phyloP scores from a whole-genome alignment of 768 basidiomycete genomes.

The Rhizopogon roseolus region DNA sequence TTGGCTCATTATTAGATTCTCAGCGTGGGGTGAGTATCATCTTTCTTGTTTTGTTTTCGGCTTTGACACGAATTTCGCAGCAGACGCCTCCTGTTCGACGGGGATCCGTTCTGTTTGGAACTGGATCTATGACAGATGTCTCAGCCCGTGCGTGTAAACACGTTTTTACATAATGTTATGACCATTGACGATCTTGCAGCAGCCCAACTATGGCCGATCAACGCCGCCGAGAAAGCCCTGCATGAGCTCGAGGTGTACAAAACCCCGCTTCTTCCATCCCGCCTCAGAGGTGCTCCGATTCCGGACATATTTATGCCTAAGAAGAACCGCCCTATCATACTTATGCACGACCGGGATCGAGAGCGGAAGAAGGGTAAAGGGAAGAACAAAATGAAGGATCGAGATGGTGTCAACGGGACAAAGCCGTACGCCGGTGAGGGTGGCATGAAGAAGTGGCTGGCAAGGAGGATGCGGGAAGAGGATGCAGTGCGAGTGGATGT shows the following conservation, averaged over 20 bases:
- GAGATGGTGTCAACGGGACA: conserved; percentile 41
- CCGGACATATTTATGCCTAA: conserved; percentile 64
- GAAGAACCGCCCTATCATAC: conserved; percentile 34
- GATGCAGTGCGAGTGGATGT: conserved; percentile 31
- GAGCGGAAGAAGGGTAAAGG: conserved; percentile 36
- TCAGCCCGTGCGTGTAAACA: conserved; percentile 25
- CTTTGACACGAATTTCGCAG: conserved; percentile 3
- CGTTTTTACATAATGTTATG: conserved; percentile 3
- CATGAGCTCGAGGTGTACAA: conserved; percentile 75
- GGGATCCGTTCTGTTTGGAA: conserved; percentile 46
- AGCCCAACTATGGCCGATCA: conserved; percentile 30
- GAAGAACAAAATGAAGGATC: conserved; percentile 30
- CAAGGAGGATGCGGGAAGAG: conserved; percentile 54
- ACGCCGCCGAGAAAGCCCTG: conserved; percentile 60
- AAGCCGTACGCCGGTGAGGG: conserved; percentile 80
- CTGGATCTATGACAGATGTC: conserved; percentile 29
- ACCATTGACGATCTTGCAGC: conserved; percentile 16
- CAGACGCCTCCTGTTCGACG: conserved; percentile 50
- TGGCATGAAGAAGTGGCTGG: conserved; percentile 73
- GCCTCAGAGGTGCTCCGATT: conserved; percentile 34
- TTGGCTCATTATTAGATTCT: conserved; percentile 56
- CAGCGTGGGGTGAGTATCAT: conserved; percentile 45
- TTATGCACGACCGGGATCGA: conserved; percentile 58
- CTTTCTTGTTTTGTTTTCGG: neutral
- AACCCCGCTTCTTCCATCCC: conserved; percentile 72